Percentiles rank a stretch among this genome's conserved stretches.
Conservation (phyloP, 2,329 filamentous ascomycete genomes). For the Fusarium continuum region DNA sequence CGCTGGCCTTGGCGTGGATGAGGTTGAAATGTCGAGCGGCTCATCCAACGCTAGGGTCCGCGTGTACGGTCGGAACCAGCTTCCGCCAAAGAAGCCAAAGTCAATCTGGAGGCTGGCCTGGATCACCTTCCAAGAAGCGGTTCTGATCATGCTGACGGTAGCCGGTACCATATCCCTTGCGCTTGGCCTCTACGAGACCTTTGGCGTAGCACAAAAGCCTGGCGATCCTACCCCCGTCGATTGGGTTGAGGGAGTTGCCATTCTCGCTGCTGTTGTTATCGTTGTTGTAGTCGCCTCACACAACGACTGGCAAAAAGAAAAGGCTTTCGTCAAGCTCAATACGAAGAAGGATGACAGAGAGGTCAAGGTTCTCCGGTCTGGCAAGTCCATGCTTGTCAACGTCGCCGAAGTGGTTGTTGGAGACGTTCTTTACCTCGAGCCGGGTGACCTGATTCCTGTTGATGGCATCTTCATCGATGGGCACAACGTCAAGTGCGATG, state of each 20-base stretch:
- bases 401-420: constrained; percentile 13
- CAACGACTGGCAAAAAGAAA: constrained; percentile 25
- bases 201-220: neutral
- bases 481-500: constrained; percentile 22
- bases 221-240: constrained; percentile 22
- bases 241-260: constrained; percentile 22
- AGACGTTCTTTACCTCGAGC: constrained; percentile 19
- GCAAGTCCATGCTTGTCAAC: constrained; percentile 15
- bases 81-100: constrained; percentile 17
- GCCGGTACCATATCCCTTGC: constrained; percentile 18
- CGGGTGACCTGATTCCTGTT: constrained; percentile 14
- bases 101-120: constrained; percentile 19
- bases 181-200: constrained; percentile 12
- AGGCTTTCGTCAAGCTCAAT: constrained; percentile 24
- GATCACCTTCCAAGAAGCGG: constrained; percentile 21
- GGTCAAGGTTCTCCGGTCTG: constrained; percentile 22
- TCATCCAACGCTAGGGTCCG: constrained; percentile 3
- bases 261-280: constrained; percentile 15
- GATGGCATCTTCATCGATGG: constrained; percentile 23
- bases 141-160: constrained; percentile 15
- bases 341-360: constrained; percentile 23
- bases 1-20: constrained; percentile 22
- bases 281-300: constrained; percentile 19
- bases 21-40: neutral
- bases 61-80: constrained; percentile 7